Percentiles rank a stretch among this genome's conserved stretches.
Conservation (phyloP, 495 filamentous ascomycete genomes). For the Aspergillus taichungensis region DNA sequence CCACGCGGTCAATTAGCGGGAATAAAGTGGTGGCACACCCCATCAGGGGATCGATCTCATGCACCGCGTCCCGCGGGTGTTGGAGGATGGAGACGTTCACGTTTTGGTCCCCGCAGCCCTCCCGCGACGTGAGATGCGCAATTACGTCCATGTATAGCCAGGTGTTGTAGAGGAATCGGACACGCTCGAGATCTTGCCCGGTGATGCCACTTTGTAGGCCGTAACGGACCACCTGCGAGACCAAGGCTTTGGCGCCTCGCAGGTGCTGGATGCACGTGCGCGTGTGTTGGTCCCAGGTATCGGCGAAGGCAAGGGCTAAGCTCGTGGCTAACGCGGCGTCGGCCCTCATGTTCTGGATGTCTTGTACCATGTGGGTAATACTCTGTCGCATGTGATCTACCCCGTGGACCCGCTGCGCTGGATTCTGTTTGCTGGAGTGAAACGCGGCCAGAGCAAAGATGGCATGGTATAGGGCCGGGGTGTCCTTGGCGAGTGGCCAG, state of each 20-base stretch:
- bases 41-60: conserved; percentile 67
- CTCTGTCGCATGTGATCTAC: conserved; percentile 67
- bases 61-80: conserved; percentile 33
- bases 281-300: conserved; percentile 70
- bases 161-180: conserved; percentile 67
- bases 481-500: conserved; percentile 61
- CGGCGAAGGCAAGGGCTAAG: conserved; percentile 64
- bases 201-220: conserved; percentile 24
- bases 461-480: conserved; percentile 65
- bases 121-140: conserved; percentile 60
- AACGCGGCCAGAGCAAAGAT: conserved; percentile 69
- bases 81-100: conserved; percentile 38
- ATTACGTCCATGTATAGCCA: conserved; percentile 83
- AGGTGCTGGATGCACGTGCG: conserved; percentile 69
- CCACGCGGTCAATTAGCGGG: conserved; percentile 62
- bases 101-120: conserved; percentile 46
- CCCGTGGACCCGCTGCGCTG: conserved; percentile 51
- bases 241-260: conserved; percentile 56
- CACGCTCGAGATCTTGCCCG: conserved; percentile 40
- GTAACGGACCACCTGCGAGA: conserved; percentile 47
- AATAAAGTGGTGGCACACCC: conserved; percentile 66
- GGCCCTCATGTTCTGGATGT: conserved; percentile 50
- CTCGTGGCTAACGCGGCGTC: conserved; percentile 69
- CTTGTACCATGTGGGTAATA: conserved; percentile 47
- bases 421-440: conserved; percentile 54